Evolutionary conservation across 106 monocot species (phyloP).

Genomic region (Acanthochlamys bracteata): DNA sequence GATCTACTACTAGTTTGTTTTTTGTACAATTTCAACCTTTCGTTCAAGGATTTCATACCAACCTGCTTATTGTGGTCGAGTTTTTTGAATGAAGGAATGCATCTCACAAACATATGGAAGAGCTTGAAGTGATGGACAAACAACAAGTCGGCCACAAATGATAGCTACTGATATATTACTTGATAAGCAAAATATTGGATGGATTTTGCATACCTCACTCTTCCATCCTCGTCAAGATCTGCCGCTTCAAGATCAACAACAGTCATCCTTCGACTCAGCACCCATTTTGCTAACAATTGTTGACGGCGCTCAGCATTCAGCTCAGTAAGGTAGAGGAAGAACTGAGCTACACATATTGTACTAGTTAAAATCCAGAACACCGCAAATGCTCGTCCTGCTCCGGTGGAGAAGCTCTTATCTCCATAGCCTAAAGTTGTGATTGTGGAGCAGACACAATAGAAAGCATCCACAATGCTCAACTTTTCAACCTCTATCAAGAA

Average conservation of each 20-base stretch:
- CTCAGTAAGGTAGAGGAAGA: slow-evolving; percentile 87
- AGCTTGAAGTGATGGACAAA: too few relatives aligned
- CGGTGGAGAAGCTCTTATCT: slow-evolving; percentile 80
- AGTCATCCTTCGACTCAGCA: slow-evolving; percentile 78
- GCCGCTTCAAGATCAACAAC: slow-evolving; percentile 85
- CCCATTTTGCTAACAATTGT: slow-evolving; percentile 66
- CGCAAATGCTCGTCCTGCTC: slow-evolving; percentile 55
- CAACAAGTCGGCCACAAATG: too few relatives aligned
- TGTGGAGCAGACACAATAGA: slow-evolving; percentile 91
- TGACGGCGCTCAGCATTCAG: slow-evolving; percentile 46
- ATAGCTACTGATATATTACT: too few relatives aligned
- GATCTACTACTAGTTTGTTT: too few relatives aligned
- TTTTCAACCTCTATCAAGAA: slow-evolving; percentile 62
- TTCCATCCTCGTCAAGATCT: slow-evolving; percentile 68
- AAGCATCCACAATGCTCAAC: slow-evolving; percentile 63
- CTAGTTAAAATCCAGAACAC: slow-evolving; percentile 75
- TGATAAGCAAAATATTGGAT: too few relatives aligned
- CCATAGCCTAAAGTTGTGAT: slow-evolving; percentile 92
- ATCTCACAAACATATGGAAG: too few relatives aligned
- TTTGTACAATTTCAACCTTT: too few relatives aligned
- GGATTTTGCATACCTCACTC: slow-evolving; percentile 62
- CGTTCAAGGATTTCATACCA: too few relatives aligned
- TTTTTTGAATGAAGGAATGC: too few relatives aligned
- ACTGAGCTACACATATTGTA: slow-evolving; percentile 60
- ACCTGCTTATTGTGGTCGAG: too few relatives aligned